Evolutionary conservation across 768 basidiomycete species (phyloP).

Genomic region (Strobilomyces confusus): DNA sequence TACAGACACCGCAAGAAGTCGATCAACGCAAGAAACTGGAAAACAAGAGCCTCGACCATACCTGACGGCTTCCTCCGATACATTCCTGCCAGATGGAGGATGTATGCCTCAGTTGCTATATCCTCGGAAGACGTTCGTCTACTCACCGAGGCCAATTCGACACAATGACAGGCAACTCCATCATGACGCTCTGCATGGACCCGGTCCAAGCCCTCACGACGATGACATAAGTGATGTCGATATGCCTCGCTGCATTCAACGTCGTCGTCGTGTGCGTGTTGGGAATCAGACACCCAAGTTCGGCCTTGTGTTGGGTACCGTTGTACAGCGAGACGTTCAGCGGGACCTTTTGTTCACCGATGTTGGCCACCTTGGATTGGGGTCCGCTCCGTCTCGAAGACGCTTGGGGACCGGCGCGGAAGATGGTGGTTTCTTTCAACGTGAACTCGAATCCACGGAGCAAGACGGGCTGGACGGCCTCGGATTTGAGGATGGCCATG

Average conservation of each 20-base stretch:
- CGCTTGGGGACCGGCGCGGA: constrained; percentile 56
- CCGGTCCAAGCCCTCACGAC: constrained; percentile 76
- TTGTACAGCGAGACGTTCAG: constrained; percentile 73
- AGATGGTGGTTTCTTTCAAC: constrained; percentile 73
- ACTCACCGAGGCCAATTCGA: constrained; percentile 84
- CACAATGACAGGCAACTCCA: constrained; percentile 76
- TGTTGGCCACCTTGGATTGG: constrained; percentile 46
- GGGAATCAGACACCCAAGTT: constrained; percentile 67
- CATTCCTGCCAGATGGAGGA: constrained; percentile 41
- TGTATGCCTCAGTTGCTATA: not conserved
- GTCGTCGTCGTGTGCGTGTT: constrained; percentile 76
- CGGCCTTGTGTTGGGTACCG: constrained; percentile 66
- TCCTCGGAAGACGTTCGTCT: not conserved
- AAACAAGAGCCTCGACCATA: constrained; percentile 5
- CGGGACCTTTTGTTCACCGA: constrained; percentile 69
- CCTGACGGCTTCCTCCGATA: constrained; percentile 69
- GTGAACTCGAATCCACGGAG: constrained; percentile 82
- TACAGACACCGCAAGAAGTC: not conserved
- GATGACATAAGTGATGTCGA: constrained; percentile 81
- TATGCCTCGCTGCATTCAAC: constrained; percentile 75
- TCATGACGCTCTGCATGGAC: constrained; percentile 54
- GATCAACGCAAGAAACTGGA: not conserved
- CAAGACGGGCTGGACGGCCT: constrained; percentile 61
- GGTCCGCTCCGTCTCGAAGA: constrained; percentile 53
- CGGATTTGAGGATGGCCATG: constrained; percentile 68